phyloP scores from a whole-genome alignment of 257 asterid genomes.

The Knoxia roxburghii region DNA sequence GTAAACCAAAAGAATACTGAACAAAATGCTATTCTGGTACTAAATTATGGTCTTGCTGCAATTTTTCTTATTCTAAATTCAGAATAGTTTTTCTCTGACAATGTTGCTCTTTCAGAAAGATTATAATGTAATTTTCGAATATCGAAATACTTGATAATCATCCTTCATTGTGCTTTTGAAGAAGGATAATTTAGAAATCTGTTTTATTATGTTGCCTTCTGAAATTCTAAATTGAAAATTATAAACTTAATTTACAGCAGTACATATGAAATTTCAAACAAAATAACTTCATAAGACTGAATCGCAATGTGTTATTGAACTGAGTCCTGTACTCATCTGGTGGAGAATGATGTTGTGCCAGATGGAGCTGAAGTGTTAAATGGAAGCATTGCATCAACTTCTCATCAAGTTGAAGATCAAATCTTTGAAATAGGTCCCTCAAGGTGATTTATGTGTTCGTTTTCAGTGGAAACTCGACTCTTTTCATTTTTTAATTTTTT shows the following conservation, averaged over 20 bases:
- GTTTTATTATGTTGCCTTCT: neutral
- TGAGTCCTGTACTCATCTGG: slow-evolving; percentile 23
- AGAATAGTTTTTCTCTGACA: neutral
- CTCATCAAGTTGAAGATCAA: slow-evolving; percentile 34
- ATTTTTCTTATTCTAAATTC: neutral
- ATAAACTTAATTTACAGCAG: slow-evolving; percentile 36
- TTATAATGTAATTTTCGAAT: neutral
- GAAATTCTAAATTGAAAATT: neutral
- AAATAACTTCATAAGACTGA: slow-evolving; percentile 17
- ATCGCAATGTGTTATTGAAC: slow-evolving; percentile 29
- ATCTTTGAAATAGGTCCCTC: slow-evolving; percentile 22
- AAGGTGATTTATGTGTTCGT: slow-evolving; percentile 25
- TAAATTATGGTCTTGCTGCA: neutral
- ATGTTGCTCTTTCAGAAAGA: neutral
- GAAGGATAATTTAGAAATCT: neutral
- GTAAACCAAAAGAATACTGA: neutral
- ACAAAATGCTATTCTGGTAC: neutral
- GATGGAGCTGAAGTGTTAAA: slow-evolving; percentile 23
- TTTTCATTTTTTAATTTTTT: no score
- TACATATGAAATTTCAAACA: slow-evolving; percentile 29
- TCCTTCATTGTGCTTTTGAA: neutral
- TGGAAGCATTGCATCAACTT: slow-evolving; percentile 34
- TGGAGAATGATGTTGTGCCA: slow-evolving; percentile 17
- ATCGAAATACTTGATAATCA: neutral
- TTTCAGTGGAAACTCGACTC: neutral